Evolutionary conservation across 2,329 filamentous ascomycete species (phyloP).

Genomic region (Trichoderma atrobrunneum): DNA sequence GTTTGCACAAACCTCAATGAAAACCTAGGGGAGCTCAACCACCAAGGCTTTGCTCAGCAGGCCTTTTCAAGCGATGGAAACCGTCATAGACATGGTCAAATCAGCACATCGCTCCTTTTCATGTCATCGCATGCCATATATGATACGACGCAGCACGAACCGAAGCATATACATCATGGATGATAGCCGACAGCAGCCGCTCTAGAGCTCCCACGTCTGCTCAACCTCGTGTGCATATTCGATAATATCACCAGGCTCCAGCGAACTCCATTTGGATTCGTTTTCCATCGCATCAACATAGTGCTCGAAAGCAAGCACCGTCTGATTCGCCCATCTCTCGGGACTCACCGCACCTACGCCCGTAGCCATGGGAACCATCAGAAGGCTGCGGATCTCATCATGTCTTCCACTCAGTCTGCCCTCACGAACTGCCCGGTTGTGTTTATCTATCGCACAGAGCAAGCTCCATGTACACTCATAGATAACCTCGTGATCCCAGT

Average conservation of each 20-base stretch:
- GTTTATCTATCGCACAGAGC: slow-evolving; percentile 46
- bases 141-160: not conserved
- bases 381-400: slow-evolving; percentile 39
- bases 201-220: not conserved
- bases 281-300: slow-evolving; percentile 46
- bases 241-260: slow-evolving; percentile 26
- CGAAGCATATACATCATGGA: not conserved
- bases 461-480: slow-evolving; percentile 55
- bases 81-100: not conserved
- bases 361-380: slow-evolving; percentile 53
- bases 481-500: slow-evolving; percentile 52
- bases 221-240: slow-evolving; percentile 16
- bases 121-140: not conserved
- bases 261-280: slow-evolving; percentile 40
- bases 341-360: slow-evolving; percentile 45
- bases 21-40: not conserved
- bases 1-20: not conserved
- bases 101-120: not conserved
- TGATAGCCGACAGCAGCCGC: not conserved
- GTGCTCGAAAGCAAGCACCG: slow-evolving; percentile 50
- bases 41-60: not conserved
- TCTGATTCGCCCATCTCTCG: slow-evolving; percentile 49
- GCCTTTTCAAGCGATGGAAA: not conserved
- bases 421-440: slow-evolving; percentile 37
- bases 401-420: slow-evolving; percentile 2